Evolutionary conservation across 2,329 filamentous ascomycete species (phyloP), one percentile per base, ranked within the genome.

Genomic region (Clonostachys chloroleuca): DNA sequence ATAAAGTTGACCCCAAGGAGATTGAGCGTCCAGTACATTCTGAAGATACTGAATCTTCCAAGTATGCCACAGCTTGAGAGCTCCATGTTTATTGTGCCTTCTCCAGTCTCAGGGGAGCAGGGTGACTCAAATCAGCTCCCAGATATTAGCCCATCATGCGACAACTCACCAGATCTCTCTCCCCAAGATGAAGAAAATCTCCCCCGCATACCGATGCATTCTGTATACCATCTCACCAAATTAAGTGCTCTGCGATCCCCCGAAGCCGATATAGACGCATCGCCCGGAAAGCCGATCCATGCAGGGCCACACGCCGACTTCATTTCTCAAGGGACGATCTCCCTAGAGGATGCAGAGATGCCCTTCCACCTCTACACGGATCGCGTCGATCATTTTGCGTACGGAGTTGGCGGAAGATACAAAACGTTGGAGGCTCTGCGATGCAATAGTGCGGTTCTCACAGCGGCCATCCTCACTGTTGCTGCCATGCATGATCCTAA

Each of bases 401-500:
- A 77, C 48, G 68, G 69, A 4, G 75, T 76, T 20, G 65, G 76
- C 16, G 70, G 73, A 8, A 14, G 20, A n/a, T 76, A 78, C 50
- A 64, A 65, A 41, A 70, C 73, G 6, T 60, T 81, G 2, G 71
- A 72, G 1, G 74, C 72, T 7, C 65, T 83, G 10, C 73, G 81
- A 14, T 72, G 75, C 16, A 72, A 71, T 14, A 83, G 79, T 3
- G 71, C 77, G 0, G 64, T 82, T 2, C 64, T 84, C 12, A 75
- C 78, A 0, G 77, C 73, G 1, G 75, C 76, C 1, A 77, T 80
- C 18, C 67, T 81, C 6, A 78, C 79, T 0, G 78, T 84, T 1
- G 74, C 78, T 4, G 78, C 80, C 0, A 66, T 83, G 3, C 80
- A 83, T 52, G 77, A 81, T 18, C 72, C 76, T 2, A 68, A 71